These are phyloP conservation scores for Pulveroboletus sp. DNA, from an alignment of 768 basidiomycete species.

Conservation along the genomic window DNA sequence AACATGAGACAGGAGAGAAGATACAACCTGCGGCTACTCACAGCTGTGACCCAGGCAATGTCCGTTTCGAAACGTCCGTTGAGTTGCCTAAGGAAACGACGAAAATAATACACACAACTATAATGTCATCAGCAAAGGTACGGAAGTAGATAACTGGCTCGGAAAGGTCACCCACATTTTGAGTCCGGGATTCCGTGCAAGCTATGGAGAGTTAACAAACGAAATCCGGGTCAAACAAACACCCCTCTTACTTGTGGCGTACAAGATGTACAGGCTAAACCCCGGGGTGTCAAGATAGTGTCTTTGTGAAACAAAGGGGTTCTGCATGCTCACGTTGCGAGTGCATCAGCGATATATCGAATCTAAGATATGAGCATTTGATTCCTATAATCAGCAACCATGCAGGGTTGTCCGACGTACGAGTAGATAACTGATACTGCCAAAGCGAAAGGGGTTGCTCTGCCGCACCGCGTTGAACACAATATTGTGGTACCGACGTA, in stretches of 20 bases:
- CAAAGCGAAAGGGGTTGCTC: no score
- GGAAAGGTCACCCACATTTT: constrained; percentile 3
- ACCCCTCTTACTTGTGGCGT: neutral
- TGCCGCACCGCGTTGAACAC: no score
- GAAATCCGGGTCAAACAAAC: neutral
- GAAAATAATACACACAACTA: constrained; percentile 11
- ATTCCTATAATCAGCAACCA: no score
- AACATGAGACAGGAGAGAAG: no score
- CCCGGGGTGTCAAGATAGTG: no score
- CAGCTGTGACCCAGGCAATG: neutral
- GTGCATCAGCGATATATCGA: constrained; percentile 17
- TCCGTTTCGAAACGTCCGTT: neutral
- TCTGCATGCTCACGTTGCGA: constrained; percentile 12
- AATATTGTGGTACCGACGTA: no score
- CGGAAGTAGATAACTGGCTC: neutral
- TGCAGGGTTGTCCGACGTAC: constrained; percentile 8
- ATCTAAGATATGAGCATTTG: constrained; percentile 4
- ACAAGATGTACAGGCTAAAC: constrained; percentile 11
- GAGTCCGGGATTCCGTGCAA: constrained; percentile 5
- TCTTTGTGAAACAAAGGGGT: neutral
- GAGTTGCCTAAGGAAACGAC: no score
- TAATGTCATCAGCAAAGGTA: neutral
- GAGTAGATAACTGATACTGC: neutral
- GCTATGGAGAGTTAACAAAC: constrained; percentile 1
- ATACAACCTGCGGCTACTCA: neutral